phyloP scores from a whole-genome alignment of 2,329 filamentous ascomycete genomes.

The Harringtonia aguacate region DNA sequence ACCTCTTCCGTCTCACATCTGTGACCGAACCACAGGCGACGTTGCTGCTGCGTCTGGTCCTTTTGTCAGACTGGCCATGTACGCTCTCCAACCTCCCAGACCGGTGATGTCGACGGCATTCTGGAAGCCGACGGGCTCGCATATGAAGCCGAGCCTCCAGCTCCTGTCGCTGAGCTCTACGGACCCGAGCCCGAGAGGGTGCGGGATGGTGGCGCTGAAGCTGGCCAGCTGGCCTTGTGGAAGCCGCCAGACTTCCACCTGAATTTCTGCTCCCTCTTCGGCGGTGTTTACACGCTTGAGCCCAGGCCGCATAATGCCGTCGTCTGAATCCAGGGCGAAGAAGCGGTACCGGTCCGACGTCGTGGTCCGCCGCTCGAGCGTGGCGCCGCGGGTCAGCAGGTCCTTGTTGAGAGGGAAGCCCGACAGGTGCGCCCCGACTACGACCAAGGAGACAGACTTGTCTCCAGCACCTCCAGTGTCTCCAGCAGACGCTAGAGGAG shows the following conservation, averaged over 20 bases:
- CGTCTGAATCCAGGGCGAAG: slow-evolving; percentile 15
- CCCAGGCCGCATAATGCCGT: slow-evolving; percentile 18
- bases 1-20: too few species aligned
- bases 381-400: slow-evolving; percentile 19
- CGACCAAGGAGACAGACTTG: slow-evolving; percentile 11
- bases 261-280: slow-evolving; percentile 17
- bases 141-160: slow-evolving; percentile 26
- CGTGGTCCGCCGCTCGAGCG: slow-evolving; percentile 13
- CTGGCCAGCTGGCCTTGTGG: slow-evolving; percentile 18
- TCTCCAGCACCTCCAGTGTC: too few species aligned
- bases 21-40: too few species aligned
- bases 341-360: slow-evolving; percentile 21
- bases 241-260: slow-evolving; percentile 25
- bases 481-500: not conserved
- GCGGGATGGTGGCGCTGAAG: slow-evolving; percentile 20
- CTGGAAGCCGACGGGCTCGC: slow-evolving; percentile 22
- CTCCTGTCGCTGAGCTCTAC: slow-evolving; percentile 21
- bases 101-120: slow-evolving; percentile 20
- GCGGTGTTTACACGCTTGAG: slow-evolving; percentile 16
- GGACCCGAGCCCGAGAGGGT: slow-evolving; percentile 23
- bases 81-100: slow-evolving; percentile 21
- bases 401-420: slow-evolving; percentile 17
- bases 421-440: slow-evolving; percentile 17
- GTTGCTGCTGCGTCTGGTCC: too few species aligned
- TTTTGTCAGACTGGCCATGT: slow-evolving; percentile 8